phyloP scores from a whole-genome alignment of 345 rosid genomes.

The Salix purpurea region DNA sequence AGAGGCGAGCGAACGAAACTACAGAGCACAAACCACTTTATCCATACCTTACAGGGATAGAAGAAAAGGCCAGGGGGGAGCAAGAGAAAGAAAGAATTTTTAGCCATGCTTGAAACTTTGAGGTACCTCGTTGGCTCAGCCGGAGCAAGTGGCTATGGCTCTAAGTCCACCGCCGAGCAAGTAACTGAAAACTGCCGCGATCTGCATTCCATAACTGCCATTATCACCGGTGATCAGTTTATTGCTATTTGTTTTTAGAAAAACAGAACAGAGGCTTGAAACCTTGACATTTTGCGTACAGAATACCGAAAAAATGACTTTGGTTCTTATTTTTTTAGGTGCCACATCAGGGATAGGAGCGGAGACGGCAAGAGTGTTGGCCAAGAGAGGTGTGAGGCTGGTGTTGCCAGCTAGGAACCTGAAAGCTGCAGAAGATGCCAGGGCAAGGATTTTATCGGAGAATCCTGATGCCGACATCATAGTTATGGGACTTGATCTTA shows the following conservation, averaged over 20 bases:
- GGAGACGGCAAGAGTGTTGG: conserved; percentile 85
- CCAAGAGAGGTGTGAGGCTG: conserved; percentile 71
- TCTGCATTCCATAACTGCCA: conserved; percentile 63
- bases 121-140: conserved; percentile 72
- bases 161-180: conserved; percentile 83
- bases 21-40: neutral
- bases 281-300: neutral
- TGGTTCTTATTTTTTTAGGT: conserved; percentile 32
- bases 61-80: no score
- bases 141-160: conserved; percentile 81
- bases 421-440: conserved; percentile 81
- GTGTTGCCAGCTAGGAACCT: conserved; percentile 78
- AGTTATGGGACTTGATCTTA: conserved; percentile 85
- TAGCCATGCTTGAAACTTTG: conserved; percentile 62
- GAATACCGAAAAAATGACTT: neutral
- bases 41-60: neutral
- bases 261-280: neutral
- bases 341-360: conserved; percentile 98
- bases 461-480: conserved; percentile 57
- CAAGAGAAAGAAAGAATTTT: neutral
- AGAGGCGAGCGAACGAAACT: neutral
- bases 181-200: conserved; percentile 56
- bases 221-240: conserved; percentile 65
- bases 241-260: neutral
- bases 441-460: conserved; percentile 67